Evolutionary conservation across 176 grass and related monocot genomes (phyloP).

Genomic region (Oropetium thomaeum): DNA sequence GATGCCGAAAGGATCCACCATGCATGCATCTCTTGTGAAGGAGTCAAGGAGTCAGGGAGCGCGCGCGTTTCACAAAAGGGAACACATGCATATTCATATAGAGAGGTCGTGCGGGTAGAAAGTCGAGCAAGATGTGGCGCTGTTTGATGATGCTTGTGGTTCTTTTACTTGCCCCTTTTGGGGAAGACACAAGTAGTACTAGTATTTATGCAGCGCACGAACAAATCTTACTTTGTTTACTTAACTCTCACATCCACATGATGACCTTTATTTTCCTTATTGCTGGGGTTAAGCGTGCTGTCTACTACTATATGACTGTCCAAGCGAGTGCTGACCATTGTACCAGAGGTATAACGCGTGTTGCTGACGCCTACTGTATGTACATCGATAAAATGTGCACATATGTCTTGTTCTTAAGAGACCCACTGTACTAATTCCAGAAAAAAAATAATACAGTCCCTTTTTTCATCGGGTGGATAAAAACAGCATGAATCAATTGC

Average conservation of each 20-base stretch:
- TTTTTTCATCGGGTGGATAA: too few relatives aligned
- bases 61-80: conserved; percentile 7
- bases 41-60: too few relatives aligned
- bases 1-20: conserved; percentile 25
- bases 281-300: neutral
- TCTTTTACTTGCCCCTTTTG: neutral
- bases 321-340: neutral
- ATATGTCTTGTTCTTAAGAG: neutral
- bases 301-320: too few relatives aligned
- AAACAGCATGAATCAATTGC: too few relatives aligned
- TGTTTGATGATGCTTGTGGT: neutral
- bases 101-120: neutral
- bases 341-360: neutral
- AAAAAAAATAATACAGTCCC: neutral
- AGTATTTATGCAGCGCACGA: neutral
- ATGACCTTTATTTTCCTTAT: neutral
- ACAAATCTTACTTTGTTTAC: neutral
- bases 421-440: too few relatives aligned
- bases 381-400: neutral
- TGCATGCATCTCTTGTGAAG: neutral
- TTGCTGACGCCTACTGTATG: neutral
- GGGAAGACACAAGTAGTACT: too few relatives aligned
- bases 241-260: neutral
- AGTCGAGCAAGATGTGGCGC: conserved; percentile 30
- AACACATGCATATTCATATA: neutral